Evolutionary conservation across 1,284 basidiomycete genomes (phyloP).

Genomic region (Cystobasidium pallidum): DNA sequence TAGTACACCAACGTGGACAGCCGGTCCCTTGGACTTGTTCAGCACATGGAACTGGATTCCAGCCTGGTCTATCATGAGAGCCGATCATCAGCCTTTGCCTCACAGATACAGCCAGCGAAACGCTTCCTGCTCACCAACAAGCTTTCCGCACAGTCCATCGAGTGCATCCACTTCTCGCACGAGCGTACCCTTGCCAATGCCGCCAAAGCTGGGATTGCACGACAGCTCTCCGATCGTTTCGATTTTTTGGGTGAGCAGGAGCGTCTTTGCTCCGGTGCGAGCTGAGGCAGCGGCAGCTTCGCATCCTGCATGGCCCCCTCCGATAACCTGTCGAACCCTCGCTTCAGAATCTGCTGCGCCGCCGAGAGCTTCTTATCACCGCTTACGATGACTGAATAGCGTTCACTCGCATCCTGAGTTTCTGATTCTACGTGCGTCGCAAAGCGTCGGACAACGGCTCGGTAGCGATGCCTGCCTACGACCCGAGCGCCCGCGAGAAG

Average conservation of each 20-base stretch:
- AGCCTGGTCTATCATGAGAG: slow-evolving; percentile 68
- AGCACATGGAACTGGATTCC: slow-evolving; percentile 85
- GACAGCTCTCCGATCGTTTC: slow-evolving; percentile 84
- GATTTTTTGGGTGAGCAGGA: slow-evolving; percentile 77
- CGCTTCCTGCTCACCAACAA: slow-evolving; percentile 47
- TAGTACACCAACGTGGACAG: slow-evolving; percentile 71
- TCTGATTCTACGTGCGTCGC: slow-evolving; percentile 20
- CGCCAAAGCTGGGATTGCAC: slow-evolving; percentile 81
- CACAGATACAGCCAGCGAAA: not conserved
- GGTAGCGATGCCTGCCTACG: slow-evolving; percentile 1
- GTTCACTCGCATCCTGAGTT: not conserved
- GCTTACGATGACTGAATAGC: slow-evolving; percentile 9
- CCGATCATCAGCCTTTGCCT: slow-evolving; percentile 5
- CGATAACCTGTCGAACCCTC: slow-evolving; percentile 61
- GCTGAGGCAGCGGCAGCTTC: slow-evolving; percentile 86
- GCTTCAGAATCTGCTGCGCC: too few species aligned
- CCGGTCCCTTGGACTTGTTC: slow-evolving; percentile 81
- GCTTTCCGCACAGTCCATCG: slow-evolving; percentile 50
- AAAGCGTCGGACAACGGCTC: slow-evolving; percentile 1
- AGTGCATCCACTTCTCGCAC: slow-evolving; percentile 83
- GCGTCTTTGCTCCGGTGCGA: slow-evolving; percentile 74
- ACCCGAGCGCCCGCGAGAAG: not conserved
- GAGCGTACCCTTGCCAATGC: slow-evolving; percentile 85
- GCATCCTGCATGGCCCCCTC: slow-evolving; percentile 89
- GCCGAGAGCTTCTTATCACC: too few species aligned